Evolutionary conservation across 495 filamentous ascomycete genomes (phyloP).

Genomic region (Penicillium taxi): DNA sequence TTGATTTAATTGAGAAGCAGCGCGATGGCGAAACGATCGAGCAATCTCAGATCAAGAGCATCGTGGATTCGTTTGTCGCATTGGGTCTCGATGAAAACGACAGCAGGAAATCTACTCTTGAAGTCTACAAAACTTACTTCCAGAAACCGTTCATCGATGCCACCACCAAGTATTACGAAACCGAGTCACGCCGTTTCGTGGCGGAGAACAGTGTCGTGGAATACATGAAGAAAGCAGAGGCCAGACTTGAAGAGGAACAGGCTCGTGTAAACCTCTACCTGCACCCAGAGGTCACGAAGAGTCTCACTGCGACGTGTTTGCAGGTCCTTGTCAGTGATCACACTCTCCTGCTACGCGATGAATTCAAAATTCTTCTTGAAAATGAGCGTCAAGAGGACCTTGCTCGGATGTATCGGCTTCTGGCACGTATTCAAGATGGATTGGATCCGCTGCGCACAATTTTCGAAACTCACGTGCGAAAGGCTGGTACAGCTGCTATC

Average conservation of each 20-base stretch:
- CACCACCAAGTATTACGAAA: conserved; percentile 77
- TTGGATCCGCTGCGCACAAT: conserved; percentile 79
- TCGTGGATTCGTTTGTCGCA: conserved; percentile 95
- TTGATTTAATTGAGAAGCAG: conserved; percentile 95
- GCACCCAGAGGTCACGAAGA: conserved; percentile 75
- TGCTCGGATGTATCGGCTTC: conserved; percentile 88
- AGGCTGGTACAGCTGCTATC: conserved; percentile 77
- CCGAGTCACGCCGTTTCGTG: conserved; percentile 88
- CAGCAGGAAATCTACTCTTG: conserved; percentile 84
- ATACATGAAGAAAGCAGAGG: conserved; percentile 99
- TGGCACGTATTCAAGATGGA: conserved; percentile 85
- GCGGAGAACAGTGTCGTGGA: conserved; percentile 97
- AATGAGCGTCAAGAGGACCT: conserved; percentile 93
- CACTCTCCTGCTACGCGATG: conserved; percentile 73
- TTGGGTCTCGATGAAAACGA: conserved; percentile 91
- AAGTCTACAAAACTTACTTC: conserved; percentile 88
- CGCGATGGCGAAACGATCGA: conserved; percentile 97
- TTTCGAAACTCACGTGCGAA: conserved; percentile 89
- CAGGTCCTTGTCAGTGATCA: conserved; percentile 84
- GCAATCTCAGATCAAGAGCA: conserved; percentile 90
- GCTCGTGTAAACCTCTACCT: conserved; percentile 88
- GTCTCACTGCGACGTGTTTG: conserved; percentile 81
- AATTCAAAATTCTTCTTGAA: conserved; percentile 93
- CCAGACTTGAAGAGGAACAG: conserved; percentile 87
- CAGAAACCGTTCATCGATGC: conserved; percentile 85